phyloP scores from a whole-genome alignment of 2,329 filamentous ascomycete genomes.

The Aspergillus pseudoglaucus region DNA sequence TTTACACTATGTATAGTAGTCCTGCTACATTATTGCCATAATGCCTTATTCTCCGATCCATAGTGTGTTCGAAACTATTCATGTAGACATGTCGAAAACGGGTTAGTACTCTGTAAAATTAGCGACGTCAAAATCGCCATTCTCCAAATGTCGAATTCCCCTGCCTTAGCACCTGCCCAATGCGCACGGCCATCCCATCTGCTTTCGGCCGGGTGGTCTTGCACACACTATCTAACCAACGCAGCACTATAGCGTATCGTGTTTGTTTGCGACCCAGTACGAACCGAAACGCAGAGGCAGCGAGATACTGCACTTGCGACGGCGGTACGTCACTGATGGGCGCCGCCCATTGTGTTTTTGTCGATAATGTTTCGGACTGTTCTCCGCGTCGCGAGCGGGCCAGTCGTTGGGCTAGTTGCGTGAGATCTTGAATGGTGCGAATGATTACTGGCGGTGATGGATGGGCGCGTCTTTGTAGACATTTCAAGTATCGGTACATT shows the following conservation, averaged over 20 bases:
- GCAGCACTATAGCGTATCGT: slow-evolving; percentile 56
- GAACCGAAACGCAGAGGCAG: slow-evolving; percentile 61
- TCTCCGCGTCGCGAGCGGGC: slow-evolving; percentile 6
- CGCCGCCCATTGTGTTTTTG: slow-evolving; percentile 6
- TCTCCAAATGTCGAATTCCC: slow-evolving; percentile 30
- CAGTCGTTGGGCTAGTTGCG: slow-evolving; percentile 51
- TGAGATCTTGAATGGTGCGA: slow-evolving; percentile 58
- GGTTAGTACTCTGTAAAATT: too few species aligned
- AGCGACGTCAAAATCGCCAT: slow-evolving; percentile 27
- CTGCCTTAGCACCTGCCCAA: slow-evolving; percentile 27
- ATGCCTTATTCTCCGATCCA: not conserved
- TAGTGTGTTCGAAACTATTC: not conserved
- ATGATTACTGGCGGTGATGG: slow-evolving; percentile 57
- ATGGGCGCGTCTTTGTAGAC: slow-evolving; percentile 48
- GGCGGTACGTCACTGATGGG: slow-evolving; percentile 42
- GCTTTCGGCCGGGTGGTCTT: slow-evolving; percentile 31
- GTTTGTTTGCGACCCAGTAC: slow-evolving; percentile 68
- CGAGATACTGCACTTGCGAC: slow-evolving; percentile 58
- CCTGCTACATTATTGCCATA: not conserved
- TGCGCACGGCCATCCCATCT: slow-evolving; percentile 27
- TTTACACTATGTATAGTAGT: not conserved
- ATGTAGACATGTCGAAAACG: too few species aligned
- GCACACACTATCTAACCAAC: slow-evolving; percentile 57
- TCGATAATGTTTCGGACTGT: slow-evolving; percentile 44
- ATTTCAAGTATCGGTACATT: slow-evolving; percentile 55